Evolutionary conservation across 768 basidiomycete genomes (phyloP), one percentile per base, ranked within the genome.

Genomic region (Boletales sp.): DNA sequence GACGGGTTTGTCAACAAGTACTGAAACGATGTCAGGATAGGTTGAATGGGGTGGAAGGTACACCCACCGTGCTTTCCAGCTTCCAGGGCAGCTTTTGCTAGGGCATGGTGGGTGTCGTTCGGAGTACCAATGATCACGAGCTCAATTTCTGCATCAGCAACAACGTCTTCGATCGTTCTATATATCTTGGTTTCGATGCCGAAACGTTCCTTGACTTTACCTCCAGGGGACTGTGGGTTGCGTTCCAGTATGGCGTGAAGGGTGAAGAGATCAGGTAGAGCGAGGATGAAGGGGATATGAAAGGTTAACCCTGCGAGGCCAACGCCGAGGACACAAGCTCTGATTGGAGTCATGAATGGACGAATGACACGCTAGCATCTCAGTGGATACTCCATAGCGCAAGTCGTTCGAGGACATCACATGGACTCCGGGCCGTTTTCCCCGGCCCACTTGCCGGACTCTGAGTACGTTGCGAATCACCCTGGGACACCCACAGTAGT

Each of bases 1-100:
- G 15, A 89, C 76, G 5, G 89, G 89, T 62, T 91, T 91, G 61
- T 90, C 89, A 34, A 90, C 83, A 36, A 90, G 80, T 15, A 87
- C 88, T 86, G 29, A 21, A 29, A 24, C 37, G 37, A 30, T 37
- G 37, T 60, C 40, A 46, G 19, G n/a, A 44, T 14, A 47, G 11
- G 30, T 37, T 34, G 47, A 40, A 44, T 15, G 18, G n/a, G 38
- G 10, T 35, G 19, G n/a, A 40, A 19, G 10, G 48, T 19, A 35
- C 18, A 52, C 71, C 17, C 62, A 85, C 85, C 86, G 61, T 90
- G 84, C 63, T 90, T 89, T 8, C 86, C 86, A 1, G 86, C 82
- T 50, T 80, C 70, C 40, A 89, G 67, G 9, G 76, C 78, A 8
- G 76, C 78, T 65, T 87, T 89, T 13, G 83, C 80, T 51, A 84